A percentile compares a stretch with the other conserved stretches of the same genome.
These are phyloP conservation scores for Nephelium lappaceum DNA, from an alignment of 345 rosid species.

Conservation along the genomic window DNA sequence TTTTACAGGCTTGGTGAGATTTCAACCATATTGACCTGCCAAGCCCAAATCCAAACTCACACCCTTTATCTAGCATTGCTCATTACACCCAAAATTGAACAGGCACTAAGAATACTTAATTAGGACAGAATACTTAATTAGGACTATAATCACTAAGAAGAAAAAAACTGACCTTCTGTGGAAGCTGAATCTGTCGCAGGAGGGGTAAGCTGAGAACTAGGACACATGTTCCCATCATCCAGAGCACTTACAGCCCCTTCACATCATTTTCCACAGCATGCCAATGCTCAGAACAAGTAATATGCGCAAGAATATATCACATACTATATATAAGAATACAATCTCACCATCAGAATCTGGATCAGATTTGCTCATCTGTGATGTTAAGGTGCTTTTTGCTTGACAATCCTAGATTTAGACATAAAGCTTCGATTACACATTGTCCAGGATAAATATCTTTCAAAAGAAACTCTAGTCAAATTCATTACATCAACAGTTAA, in stretches of 20 bases:
- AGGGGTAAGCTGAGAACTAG: conserved; percentile 44
- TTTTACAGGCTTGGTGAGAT: not conserved
- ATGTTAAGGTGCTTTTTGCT: conserved; percentile 41
- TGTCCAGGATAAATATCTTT: not conserved
- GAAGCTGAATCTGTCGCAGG: conserved; percentile 39
- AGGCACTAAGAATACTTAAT: not conserved
- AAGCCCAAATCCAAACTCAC: not conserved
- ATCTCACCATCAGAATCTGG: conserved; percentile 76
- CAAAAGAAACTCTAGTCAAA: not conserved
- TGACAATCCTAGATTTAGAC: conserved; percentile 41
- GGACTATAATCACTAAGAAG: not conserved
- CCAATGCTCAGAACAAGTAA: conserved; percentile 27
- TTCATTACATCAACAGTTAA: not conserved
- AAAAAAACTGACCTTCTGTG: conserved; percentile 51
- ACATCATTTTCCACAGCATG: conserved; percentile 27
- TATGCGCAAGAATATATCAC: conserved; percentile 17
- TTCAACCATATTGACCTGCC: not conserved
- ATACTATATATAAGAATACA: conserved; percentile 21
- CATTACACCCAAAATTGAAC: not conserved
- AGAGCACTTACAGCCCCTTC: conserved; percentile 67
- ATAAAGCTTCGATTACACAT: not conserved
- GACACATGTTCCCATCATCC: conserved; percentile 55
- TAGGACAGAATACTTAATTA: not conserved
- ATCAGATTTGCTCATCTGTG: conserved; percentile 60
- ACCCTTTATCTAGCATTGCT: not conserved